Percentiles rank a stretch among this genome's conserved stretches.
These are phyloP conservation scores for Monoraphidium neglectum DNA, from an alignment of 139 green algal genomes.

Conservation along the genomic window DNA sequence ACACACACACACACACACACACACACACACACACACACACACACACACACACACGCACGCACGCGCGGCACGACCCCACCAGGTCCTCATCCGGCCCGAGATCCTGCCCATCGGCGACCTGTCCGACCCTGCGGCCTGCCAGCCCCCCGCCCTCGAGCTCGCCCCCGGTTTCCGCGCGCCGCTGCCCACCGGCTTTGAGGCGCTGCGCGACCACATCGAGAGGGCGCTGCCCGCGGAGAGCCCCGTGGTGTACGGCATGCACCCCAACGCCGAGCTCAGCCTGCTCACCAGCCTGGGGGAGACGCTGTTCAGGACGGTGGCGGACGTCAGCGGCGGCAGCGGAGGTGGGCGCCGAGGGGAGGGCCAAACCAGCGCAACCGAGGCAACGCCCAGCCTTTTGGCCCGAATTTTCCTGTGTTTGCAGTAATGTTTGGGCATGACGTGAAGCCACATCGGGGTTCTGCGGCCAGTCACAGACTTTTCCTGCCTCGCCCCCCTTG, in stretches of 20 bases:
- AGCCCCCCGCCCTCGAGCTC: slow-evolving; percentile 66
- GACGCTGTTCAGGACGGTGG: slow-evolving; percentile 85
- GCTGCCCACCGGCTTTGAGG: slow-evolving; percentile 62
- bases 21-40: no score
- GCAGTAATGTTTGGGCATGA: no score
- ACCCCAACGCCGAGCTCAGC: slow-evolving; percentile 84
- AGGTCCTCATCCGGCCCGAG: slow-evolving; percentile 74
- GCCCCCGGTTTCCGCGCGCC: slow-evolving; percentile 81
- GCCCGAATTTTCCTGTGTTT: no score
- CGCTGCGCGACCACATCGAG: slow-evolving; percentile 80
- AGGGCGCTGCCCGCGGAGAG: slow-evolving; percentile 73
- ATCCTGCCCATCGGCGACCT: slow-evolving; percentile 66
- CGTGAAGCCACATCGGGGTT: no score
- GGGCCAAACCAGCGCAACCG: no score
- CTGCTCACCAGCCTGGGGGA: slow-evolving; percentile 82
- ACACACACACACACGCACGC: no score
- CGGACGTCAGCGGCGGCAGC: slow-evolving; percentile 67
- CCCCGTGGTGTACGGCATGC: slow-evolving; percentile 87
- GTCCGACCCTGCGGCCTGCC: slow-evolving; percentile 47
- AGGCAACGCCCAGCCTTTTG: no score
- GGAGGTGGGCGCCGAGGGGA: slow-evolving; percentile 35
- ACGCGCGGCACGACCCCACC: background rate
- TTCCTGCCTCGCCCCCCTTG: no score
- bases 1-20: no score
- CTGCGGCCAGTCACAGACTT: no score